Percentiles rank a stretch among this genome's conserved stretches.
These are phyloP conservation scores for Gonapodya sp. DNA, from an alignment of 192 early-diverging fungal genomes.

Conservation along the genomic window DNA sequence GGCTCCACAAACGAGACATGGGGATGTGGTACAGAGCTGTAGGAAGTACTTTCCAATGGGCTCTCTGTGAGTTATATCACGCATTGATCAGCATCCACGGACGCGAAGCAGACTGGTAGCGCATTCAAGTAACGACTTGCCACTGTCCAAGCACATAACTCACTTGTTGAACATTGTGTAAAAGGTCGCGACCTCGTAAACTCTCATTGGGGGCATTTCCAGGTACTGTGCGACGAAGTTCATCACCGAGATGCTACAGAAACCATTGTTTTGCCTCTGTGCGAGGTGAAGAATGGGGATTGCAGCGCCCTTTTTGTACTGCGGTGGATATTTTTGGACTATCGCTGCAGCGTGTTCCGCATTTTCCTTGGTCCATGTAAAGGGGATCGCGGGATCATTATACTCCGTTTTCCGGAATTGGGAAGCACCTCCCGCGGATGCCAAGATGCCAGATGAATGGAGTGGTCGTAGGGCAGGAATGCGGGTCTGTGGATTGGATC, in stretches of 20 bases:
- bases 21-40: slow-evolving; percentile 97
- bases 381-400: slow-evolving; percentile 74
- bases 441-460: not conserved
- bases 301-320: slow-evolving; percentile 77
- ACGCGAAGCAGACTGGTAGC: no score
- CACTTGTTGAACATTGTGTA: slow-evolving; percentile 99
- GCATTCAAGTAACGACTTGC: no score
- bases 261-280: slow-evolving; percentile 85
- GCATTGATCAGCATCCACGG: not conserved
- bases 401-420: slow-evolving; percentile 57
- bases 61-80: slow-evolving; percentile 35
- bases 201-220: slow-evolving; percentile 96
- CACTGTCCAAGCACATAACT: no score
- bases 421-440: not conserved
- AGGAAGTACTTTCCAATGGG: slow-evolving; percentile 99
- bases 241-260: slow-evolving; percentile 91
- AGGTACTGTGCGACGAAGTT: slow-evolving; percentile 89
- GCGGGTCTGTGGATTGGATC: no score
- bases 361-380: slow-evolving; percentile 79
- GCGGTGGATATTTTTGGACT: slow-evolving; percentile 86
- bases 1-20: slow-evolving; percentile 92
- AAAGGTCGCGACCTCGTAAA: slow-evolving; percentile 99
- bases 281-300: slow-evolving; percentile 65
- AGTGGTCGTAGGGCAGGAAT: not conserved
- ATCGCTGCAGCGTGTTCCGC: slow-evolving; percentile 70